A percentile compares a stretch with the other conserved stretches of the same genome.
These are phyloP conservation scores for Pythium guiyangense DNA, from an alignment of 352 stramenopile species.

Conservation along the genomic window DNA sequence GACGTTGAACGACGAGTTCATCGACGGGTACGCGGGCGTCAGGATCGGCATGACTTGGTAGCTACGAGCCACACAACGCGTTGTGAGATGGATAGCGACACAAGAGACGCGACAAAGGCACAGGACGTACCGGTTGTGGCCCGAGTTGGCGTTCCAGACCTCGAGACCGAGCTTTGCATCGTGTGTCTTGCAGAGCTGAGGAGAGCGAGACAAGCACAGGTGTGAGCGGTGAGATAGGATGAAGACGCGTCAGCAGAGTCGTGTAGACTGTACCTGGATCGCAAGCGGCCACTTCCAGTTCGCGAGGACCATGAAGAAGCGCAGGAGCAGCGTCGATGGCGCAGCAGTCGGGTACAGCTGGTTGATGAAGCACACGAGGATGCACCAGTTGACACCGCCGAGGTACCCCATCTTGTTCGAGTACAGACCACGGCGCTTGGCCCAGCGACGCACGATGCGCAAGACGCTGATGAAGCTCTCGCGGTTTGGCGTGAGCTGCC, in stretches of 20 bases:
- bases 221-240: not conserved
- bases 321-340: conserved; percentile 75
- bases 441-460: conserved; percentile 84
- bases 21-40: conserved; percentile 97
- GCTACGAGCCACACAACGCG: conserved; percentile 14
- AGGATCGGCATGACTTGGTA: conserved; percentile 99
- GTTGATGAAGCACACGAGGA: conserved; percentile 97
- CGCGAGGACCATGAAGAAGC: conserved; percentile 90
- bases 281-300: conserved; percentile 90
- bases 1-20: conserved; percentile 99
- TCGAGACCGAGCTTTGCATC: conserved; percentile 84
- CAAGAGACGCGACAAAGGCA: not conserved
- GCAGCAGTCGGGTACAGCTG: conserved; percentile 85
- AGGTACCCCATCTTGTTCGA: conserved; percentile 99
- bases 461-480: conserved; percentile 88
- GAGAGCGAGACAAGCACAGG: conserved; percentile 36
- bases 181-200: conserved; percentile 79
- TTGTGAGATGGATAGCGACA: not conserved
- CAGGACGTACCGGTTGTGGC: conserved; percentile 59
- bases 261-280: conserved; percentile 61
- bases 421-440: conserved; percentile 94
- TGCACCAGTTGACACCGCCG: conserved; percentile 98
- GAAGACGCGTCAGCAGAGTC: not conserved
- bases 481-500: conserved; percentile 70
- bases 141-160: conserved; percentile 86